phyloP scores from a whole-genome alignment of 164 flowering plant species.

The Aristolochia fimbriata region DNA sequence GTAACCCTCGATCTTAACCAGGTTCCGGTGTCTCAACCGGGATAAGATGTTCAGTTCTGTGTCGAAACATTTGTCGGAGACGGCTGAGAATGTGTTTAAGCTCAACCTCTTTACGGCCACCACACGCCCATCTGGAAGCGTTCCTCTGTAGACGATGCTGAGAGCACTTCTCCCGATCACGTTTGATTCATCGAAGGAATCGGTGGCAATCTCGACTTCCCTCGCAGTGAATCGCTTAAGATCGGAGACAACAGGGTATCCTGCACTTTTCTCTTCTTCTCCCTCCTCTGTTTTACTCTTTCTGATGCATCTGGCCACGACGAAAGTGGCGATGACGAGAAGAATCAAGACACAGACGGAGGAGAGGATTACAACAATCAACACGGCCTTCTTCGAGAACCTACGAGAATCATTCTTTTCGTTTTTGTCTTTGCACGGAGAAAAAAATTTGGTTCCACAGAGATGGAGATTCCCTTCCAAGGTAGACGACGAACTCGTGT shows the following conservation, averaged over 20 bases:
- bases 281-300: slow-evolving; percentile 10
- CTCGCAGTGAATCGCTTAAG: slow-evolving; percentile 42
- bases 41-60: slow-evolving; percentile 53
- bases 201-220: slow-evolving; percentile 51
- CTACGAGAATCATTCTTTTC: slow-evolving; percentile 8
- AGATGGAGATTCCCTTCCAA: slow-evolving; percentile 53
- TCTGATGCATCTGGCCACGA: slow-evolving; percentile 11
- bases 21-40: slow-evolving; percentile 55
- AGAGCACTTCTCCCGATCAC: slow-evolving; percentile 51
- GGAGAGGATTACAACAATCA: slow-evolving; percentile 31
- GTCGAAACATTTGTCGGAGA: slow-evolving; percentile 53
- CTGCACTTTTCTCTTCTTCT: slow-evolving; percentile 8
- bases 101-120: slow-evolving; percentile 63
- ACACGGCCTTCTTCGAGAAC: slow-evolving; percentile 25
- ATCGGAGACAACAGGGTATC: slow-evolving; percentile 15
- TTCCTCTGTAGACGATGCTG: slow-evolving; percentile 75
- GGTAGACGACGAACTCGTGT: slow-evolving; percentile 25
- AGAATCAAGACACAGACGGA: slow-evolving; percentile 22
- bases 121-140: slow-evolving; percentile 32
- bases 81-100: slow-evolving; percentile 37
- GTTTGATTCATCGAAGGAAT: slow-evolving; percentile 36
- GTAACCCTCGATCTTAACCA: slow-evolving; percentile 69
- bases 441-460: slow-evolving; percentile 39
- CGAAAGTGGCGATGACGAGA: slow-evolving; percentile 17
- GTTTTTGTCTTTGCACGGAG: slow-evolving; percentile 25